Evolutionary conservation across 1,139 yeast species (phyloP).

Genomic region (Magnusiomyces suaveolens): DNA sequence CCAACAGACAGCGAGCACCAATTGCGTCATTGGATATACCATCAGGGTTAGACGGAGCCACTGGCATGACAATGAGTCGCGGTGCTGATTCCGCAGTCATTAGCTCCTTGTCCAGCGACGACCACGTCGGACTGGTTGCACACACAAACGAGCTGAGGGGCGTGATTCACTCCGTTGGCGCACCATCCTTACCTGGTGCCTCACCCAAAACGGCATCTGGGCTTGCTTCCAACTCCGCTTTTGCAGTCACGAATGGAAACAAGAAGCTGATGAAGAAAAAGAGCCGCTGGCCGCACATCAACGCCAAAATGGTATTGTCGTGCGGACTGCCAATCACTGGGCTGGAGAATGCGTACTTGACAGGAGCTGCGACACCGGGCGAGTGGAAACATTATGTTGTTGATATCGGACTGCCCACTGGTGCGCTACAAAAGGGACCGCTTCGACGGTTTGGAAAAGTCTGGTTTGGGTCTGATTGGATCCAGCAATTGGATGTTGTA

Average conservation of each 20-base stretch:
- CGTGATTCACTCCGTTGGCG: background rate
- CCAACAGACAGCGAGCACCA: conserved; percentile 45
- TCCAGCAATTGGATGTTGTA: conserved; percentile 21
- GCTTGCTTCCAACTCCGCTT: background rate
- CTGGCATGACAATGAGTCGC: conserved; percentile 42
- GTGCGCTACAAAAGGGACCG: conserved; percentile 33
- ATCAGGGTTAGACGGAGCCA: conserved; percentile 76
- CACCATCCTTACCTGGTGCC: no score
- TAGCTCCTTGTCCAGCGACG: background rate
- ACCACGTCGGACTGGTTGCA: background rate
- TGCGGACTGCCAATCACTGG: conserved; percentile 70
- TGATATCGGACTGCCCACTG: conserved; percentile 63
- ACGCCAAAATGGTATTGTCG: conserved; percentile 52
- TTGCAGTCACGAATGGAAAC: background rate
- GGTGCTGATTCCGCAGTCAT: conserved; percentile 3
- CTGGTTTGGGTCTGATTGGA: conserved; percentile 37
- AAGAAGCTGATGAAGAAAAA: background rate
- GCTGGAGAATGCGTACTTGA: conserved; percentile 47
- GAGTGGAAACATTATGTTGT: conserved; percentile 50
- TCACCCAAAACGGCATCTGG: background rate
- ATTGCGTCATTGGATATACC: conserved; percentile 72
- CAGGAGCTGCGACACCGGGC: conserved; percentile 35
- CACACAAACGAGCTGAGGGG: background rate
- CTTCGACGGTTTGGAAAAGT: conserved; percentile 38
- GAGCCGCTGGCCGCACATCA: conserved; percentile 15